Evolutionary conservation across 371 early-diverging fungal genomes (phyloP), one percentile per base, ranked within the genome.

Genomic region (Cokeromyces recurvatus): DNA sequence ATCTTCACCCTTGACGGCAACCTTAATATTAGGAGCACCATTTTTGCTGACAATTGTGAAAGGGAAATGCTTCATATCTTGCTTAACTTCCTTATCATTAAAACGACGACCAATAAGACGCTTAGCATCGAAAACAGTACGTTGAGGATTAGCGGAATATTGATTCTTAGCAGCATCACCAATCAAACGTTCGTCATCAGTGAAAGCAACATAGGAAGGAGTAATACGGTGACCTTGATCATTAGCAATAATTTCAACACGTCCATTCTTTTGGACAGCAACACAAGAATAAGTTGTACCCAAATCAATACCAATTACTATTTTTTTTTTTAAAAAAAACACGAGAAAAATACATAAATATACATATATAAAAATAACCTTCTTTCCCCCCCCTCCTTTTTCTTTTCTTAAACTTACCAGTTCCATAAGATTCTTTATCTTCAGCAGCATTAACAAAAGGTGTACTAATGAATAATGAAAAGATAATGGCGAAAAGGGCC

Each of bases 221-320:
- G 92, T 93, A 46, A 91, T 92, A 66, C 89, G 82, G 61, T 85
- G 71, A 53, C 91, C 91, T 57, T 82, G 82, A 42, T 85, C 82
- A 66, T 90, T 89, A 53, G 83, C 81, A 55, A 92, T 83, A 61
- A 92, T 90, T 55, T 81, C 80, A 55, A 91, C 94, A 57, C 88
- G 78, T 43, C 96, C 92, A 56, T 81, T 86, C 74, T 91, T 91
- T 67, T 91, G 90, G 38, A 95, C 86, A 52, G 95, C 88, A 43
- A 94, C 94, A 68, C 97, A 98, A 39, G 98, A 96, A 83, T 98
- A 96, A 62, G 99, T 99, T 53, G 99, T 99, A 65, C 99, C 99
- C 63, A 99, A 79, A 84, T 99, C 99, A 38, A 71, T 71, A 66
- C 71, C 71, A 60, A 74, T 68, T 4, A 69, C 69, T 73, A 11